These are phyloP conservation scores for Vicia villosa DNA, from an alignment of 306 rosid species.

Conservation along the genomic window DNA sequence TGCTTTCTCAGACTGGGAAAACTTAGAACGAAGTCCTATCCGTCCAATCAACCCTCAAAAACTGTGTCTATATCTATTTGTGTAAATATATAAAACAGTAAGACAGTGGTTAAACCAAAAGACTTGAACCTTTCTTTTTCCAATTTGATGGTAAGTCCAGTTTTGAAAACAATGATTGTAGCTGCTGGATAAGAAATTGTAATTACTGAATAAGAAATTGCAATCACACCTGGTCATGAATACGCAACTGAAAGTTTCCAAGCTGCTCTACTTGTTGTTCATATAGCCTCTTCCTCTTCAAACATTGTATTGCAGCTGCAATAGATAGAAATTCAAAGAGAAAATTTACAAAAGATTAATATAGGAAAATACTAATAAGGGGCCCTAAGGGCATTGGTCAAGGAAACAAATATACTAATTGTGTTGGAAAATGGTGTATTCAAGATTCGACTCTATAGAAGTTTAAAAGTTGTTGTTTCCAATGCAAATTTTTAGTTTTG, in stretches of 20 bases:
- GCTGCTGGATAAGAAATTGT: not conserved
- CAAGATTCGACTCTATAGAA: no score
- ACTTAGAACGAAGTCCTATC: not conserved
- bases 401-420: no score
- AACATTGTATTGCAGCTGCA: constrained; percentile 95
- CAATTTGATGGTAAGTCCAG: not conserved
- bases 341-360: not conserved
- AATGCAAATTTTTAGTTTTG: no score
- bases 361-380: no score
- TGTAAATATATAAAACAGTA: not conserved
- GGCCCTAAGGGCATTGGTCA: no score
- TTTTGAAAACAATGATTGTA: not conserved
- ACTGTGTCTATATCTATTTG: not conserved
- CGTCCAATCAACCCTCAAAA: not conserved
- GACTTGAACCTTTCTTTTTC: constrained; percentile 4
- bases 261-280: constrained; percentile 97
- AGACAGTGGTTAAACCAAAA: not conserved
- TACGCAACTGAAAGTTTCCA: constrained; percentile 93
- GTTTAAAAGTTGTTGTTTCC: no score
- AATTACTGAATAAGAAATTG: constrained; percentile 12
- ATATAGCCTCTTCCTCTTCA: constrained; percentile 90
- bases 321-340: constrained; percentile 24
- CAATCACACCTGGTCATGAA: constrained; percentile 84
- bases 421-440: no score
- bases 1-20: not conserved